Percentiles rank a stretch among this genome's conserved stretches.
Evolutionary conservation across 164 flowering plant species (phyloP).

Genomic region (Macadamia integrifolia): DNA sequence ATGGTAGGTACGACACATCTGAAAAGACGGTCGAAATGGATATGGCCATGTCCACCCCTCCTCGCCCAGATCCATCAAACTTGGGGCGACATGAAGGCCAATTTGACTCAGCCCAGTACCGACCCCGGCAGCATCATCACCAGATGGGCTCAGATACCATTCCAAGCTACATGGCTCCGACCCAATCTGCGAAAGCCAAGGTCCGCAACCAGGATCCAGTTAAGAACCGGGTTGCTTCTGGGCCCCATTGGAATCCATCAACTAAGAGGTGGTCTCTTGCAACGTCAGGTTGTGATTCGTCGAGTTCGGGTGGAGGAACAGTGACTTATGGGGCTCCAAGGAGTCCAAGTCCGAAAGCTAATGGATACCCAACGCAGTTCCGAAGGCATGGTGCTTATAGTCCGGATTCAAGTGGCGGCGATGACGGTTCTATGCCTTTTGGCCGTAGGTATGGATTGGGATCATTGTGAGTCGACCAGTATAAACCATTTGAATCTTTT

Average conservation of each 20-base stretch:
- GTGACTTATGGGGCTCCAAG: conserved; percentile 29
- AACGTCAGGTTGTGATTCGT: conserved; percentile 46
- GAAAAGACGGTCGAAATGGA: conserved; percentile 93
- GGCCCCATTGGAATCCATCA: conserved; percentile 57
- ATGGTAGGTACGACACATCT: conserved; percentile 42
- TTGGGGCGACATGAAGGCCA: conserved; percentile 15
- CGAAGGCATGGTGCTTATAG: conserved; percentile 25
- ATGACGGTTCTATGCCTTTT: conserved; percentile 28
- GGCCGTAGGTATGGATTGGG: too few species aligned
- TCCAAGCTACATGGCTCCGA: conserved; percentile 94
- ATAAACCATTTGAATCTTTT: too few species aligned
- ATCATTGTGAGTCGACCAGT: too few species aligned
- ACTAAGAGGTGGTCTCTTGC: conserved; percentile 27
- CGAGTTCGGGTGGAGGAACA: conserved; percentile 64
- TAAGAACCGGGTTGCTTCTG: conserved; percentile 27
- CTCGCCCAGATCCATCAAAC: conserved; percentile 13
- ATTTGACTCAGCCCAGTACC: conserved; percentile 15
- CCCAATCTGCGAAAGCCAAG: conserved; percentile 87
- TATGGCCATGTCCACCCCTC: conserved; percentile 25
- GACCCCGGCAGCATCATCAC: conserved; percentile 13
- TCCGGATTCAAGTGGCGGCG: conserved; percentile 42
- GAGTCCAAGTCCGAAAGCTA: conserved; percentile 48
- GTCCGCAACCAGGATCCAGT: conserved; percentile 28
- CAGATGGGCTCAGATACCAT: conserved; percentile 24
- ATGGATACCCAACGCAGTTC: conserved; percentile 12